Percentiles rank a stretch among this genome's conserved stretches.
Conservation (phyloP, 2,329 filamentous ascomycete species). For the Phaeosphaeriaceae sp. region DNA sequence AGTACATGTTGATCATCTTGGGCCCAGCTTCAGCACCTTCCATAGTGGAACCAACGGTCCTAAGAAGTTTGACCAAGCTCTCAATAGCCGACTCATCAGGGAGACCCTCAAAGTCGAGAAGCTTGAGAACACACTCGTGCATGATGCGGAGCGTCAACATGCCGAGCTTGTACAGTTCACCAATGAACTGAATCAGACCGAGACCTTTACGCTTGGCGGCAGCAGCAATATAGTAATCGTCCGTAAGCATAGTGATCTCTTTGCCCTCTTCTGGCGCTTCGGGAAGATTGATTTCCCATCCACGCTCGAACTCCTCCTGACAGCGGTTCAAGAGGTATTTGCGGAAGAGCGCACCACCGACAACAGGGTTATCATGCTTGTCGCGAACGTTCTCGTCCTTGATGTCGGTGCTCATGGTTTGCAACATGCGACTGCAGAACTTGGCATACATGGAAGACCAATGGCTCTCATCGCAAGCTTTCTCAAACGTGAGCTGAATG, state of each 20-base stretch:
- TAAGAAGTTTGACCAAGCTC: slow-evolving; percentile 89
- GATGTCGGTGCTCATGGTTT: slow-evolving; percentile 82
- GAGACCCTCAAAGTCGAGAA: slow-evolving; percentile 91
- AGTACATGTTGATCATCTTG: slow-evolving; percentile 91
- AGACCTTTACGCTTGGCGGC: slow-evolving; percentile 96
- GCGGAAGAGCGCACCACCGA: slow-evolving; percentile 91
- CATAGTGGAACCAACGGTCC: slow-evolving; percentile 88
- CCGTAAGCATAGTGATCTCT: slow-evolving; percentile 85
- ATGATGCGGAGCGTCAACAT: slow-evolving; percentile 99
- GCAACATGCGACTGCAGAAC: slow-evolving; percentile 97
- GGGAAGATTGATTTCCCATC: slow-evolving; percentile 90
- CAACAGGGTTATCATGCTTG: slow-evolving; percentile 85
- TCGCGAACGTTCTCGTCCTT: slow-evolving; percentile 94
- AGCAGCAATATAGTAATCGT: slow-evolving; percentile 94
- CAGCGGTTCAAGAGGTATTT: slow-evolving; percentile 99
- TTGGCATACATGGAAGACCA: slow-evolving; percentile 99
- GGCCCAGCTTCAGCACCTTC: slow-evolving; percentile 80
- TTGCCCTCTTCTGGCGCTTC: slow-evolving; percentile 78
- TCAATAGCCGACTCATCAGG: slow-evolving; percentile 97
- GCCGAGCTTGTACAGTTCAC: slow-evolving; percentile 96
- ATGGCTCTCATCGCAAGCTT: slow-evolving; percentile 96
- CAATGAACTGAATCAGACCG: slow-evolving; percentile 98
- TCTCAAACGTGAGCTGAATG: slow-evolving; percentile 98
- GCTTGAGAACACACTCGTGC: slow-evolving; percentile 97
- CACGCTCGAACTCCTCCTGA: slow-evolving; percentile 98